Percentiles rank a stretch among this genome's conserved stretches.
These are phyloP conservation scores for Oryza longistaminata DNA, from an alignment of 176 grass and related monocot species.

Conservation along the genomic window DNA sequence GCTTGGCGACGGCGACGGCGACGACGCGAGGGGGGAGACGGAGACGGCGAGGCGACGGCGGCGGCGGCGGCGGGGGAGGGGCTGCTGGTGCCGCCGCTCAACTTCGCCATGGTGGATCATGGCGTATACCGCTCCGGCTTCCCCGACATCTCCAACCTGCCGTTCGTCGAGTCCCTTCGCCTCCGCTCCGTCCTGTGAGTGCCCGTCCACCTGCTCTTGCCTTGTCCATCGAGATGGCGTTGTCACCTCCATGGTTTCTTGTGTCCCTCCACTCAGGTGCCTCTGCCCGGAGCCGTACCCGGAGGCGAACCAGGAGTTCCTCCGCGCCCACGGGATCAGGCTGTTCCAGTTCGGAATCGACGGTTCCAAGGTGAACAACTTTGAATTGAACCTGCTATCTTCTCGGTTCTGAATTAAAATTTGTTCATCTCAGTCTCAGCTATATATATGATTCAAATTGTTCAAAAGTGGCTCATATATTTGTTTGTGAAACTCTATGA, in stretches of 20 bases:
- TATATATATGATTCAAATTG: not conserved
- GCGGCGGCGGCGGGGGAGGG: constrained; percentile 22
- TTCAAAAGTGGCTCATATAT: not conserved
- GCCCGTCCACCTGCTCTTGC: not conserved
- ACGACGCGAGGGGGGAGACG: too few relatives aligned
- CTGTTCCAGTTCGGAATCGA: constrained; percentile 87
- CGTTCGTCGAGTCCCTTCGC: constrained; percentile 59
- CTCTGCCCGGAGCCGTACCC: constrained; percentile 90
- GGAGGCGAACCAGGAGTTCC: constrained; percentile 64
- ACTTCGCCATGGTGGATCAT: constrained; percentile 84
- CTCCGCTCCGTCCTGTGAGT: constrained; percentile 80
- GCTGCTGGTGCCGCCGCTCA: constrained; percentile 69
- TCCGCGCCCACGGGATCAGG: constrained; percentile 57
- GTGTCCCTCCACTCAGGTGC: constrained; percentile 36
- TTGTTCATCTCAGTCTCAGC: not conserved
- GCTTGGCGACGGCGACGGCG: too few relatives aligned
- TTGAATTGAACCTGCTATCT: not conserved
- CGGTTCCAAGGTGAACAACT: constrained; percentile 64
- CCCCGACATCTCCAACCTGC: constrained; percentile 68
- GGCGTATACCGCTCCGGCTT: constrained; percentile 82
- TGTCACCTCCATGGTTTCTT: constrained; percentile 9
- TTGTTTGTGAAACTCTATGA: not conserved
- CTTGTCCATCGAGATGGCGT: not conserved
- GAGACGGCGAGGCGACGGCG: too few relatives aligned
- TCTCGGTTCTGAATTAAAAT: too few relatives aligned